A percentile compares a stretch with the other conserved stretches of the same genome.
Evolutionary conservation across 129 eudicot genomes (phyloP).

Genomic region (Ambrosia trifida): DNA sequence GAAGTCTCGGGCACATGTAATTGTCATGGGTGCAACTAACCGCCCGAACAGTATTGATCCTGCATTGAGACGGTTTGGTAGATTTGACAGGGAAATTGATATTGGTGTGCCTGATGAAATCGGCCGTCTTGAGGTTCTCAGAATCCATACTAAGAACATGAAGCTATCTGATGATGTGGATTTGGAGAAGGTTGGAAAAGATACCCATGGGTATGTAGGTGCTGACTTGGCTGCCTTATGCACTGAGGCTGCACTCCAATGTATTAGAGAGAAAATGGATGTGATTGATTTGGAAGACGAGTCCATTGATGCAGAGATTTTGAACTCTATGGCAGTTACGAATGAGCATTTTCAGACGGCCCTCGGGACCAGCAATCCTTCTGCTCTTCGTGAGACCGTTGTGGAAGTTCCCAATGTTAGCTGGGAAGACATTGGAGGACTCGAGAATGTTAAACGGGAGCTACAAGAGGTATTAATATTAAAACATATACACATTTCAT

Average conservation of each 20-base stretch:
- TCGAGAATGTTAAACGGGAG: constrained; percentile 88
- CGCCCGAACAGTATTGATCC: constrained; percentile 96
- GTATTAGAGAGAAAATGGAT: constrained; percentile 76
- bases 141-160: constrained; percentile 64
- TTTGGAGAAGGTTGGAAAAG: constrained; percentile 78
- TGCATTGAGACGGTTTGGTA: constrained; percentile 85
- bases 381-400: constrained; percentile 73
- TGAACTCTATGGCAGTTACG: constrained; percentile 68
- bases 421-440: constrained; percentile 77
- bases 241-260: constrained; percentile 74
- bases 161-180: constrained; percentile 88
- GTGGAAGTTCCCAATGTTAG: constrained; percentile 79
- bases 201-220: constrained; percentile 94
- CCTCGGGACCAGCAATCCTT: constrained; percentile 67
- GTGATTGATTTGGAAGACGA: constrained; percentile 70
- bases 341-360: constrained; percentile 71
- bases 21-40: constrained; percentile 93
- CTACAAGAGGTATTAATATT: constrained; percentile 61
- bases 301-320: constrained; percentile 65
- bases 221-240: constrained; percentile 91
- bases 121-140: constrained; percentile 60
- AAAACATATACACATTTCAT: neutral
- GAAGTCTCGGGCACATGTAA: constrained; percentile 85
- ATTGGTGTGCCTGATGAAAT: constrained; percentile 65
- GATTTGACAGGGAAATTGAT: constrained; percentile 63